Evolutionary conservation across 2,329 filamentous ascomycete species (phyloP), one percentile per base, ranked within the genome.

Genomic region (Trichophyton benhamiae): DNA sequence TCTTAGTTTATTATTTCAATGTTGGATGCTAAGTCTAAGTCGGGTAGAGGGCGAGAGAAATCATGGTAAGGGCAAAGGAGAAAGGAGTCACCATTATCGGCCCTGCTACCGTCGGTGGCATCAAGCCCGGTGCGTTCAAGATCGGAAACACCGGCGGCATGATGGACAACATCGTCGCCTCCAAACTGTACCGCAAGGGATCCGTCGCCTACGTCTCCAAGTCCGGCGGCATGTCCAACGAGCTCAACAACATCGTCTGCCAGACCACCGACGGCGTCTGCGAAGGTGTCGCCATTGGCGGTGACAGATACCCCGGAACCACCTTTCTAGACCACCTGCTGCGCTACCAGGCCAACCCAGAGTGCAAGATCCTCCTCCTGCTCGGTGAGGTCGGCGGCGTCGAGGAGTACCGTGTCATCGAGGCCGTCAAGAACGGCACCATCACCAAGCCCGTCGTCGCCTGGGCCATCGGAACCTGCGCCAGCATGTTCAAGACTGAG

Each of bases 161-260:
- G 94, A 99, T 99, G 94, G 94, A 99, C 85, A 99, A 99, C 85
- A 99, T 99, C 72, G 94, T 99, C 67, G 91, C 94, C 70, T 97
- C 94, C 76, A 99, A 99, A 87, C 89, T 99, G 65, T 99, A 99
- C 87, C 92, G 94, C 79, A 94, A 94, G 81, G 94, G 94, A 71
- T 97, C 94, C 70, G 91, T 99, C 68, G 94, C 90, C 71, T 99
- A 99, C 79, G 94, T 99, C 78, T 97, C 92, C 83, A 99, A 99
- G 84, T 99, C 94, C 63, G 94, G 94, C 75, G 94, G 94, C 80
- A 99, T 99, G 94, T 97, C 94, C 78, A 99, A 99, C 84, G 94
- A 99, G 83, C 81, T 99, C 73, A 99, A 99, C 88, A 99, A 99
- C 86, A 97, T 99, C 78, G 88, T 99, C 72, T 84, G 91, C 63